Percentiles rank a stretch among this genome's conserved stretches.
phyloP scores from a whole-genome alignment of 306 rosid species.

The Malus sylvestris region DNA sequence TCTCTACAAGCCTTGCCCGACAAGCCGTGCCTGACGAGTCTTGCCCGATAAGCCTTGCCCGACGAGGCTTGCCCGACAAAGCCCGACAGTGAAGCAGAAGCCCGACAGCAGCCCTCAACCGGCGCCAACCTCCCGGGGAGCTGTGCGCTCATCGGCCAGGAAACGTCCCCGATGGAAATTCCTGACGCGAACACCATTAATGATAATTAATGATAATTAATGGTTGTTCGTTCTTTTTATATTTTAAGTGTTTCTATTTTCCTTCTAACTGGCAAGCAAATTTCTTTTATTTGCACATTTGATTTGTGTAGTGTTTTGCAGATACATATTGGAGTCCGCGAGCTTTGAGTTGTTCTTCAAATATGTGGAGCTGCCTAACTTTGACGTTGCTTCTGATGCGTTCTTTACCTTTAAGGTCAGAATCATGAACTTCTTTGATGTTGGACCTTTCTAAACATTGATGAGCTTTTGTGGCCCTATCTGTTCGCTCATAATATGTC shows the following conservation, averaged over 20 bases:
- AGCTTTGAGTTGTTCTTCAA: conserved; percentile 88
- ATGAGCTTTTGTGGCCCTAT: conserved; percentile 16
- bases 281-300: conserved; percentile 28
- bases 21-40: no score
- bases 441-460: background rate
- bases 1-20: no score
- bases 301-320: conserved; percentile 48
- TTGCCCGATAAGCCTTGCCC: no score
- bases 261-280: conserved; percentile 8
- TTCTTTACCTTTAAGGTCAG: conserved; percentile 93
- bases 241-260: background rate
- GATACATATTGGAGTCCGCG: conserved; percentile 89
- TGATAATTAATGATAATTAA: background rate
- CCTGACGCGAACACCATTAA: no score
- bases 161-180: no score
- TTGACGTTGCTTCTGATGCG: conserved; percentile 93
- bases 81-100: no score
- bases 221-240: background rate
- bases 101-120: no score
- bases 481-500: conserved; percentile 7
- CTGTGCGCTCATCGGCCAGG: no score
- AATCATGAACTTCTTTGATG: conserved; percentile 1
- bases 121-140: no score
- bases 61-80: no score
- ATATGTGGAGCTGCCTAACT: conserved; percentile 81